Base-by-base conservation (phyloP, 2,329 filamentous ascomycete species). In the Ceratocystiopsis sp. region DNA sequence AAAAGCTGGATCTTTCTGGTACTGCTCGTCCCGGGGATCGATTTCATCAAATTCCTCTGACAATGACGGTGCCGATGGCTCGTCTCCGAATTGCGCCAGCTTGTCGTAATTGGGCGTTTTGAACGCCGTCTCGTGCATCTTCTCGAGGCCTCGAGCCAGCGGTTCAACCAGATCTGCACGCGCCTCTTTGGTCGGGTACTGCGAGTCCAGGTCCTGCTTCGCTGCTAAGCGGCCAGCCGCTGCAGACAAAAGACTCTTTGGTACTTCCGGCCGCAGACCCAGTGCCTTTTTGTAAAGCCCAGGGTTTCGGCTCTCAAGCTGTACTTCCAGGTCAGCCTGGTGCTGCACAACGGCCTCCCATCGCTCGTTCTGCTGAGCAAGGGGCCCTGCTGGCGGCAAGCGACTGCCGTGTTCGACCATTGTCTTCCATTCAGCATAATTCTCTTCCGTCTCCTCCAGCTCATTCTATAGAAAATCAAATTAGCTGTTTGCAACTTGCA, bases 241-340 rank as follows among this genome's bases (percentile, higher is more conserved):
- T 29, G 25, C 25, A 2, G 25, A 29, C 25, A 29, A 8, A 29
- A 29, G 25, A 29, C 25, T 29, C 25, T 29, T 29, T 11, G 25
- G 25, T 11, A 10, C 25, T 29, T 29, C 25, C 10, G 25, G 25
- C 10, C 40, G 52, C 52, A 63, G 54, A 2, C 63, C 61, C 45
- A 60, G 57, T 1, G 59, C 62, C 47, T 69, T 69, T 37, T 54
- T 57, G 51, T 65, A 66, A 6, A 74, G 55, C 12, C 61, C 59
- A 9, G 67, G 64, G 47, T 67, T 64, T 14, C 59, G 58, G 18
- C 55, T 51, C 48, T 63, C 59, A 43, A 75, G 68, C 44, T 73
- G 68, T 0, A 56, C 54, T 51, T 71, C 69, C 1, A 74, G 59
- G 25, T 63, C 59, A 37, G 59, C 61, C 52, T 75, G 69, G 40